A percentile compares a stretch with the other conserved stretches of the same genome.
Conservation (phyloP, 352 stramenopile species). For the Phytopythium helicoides region DNA sequence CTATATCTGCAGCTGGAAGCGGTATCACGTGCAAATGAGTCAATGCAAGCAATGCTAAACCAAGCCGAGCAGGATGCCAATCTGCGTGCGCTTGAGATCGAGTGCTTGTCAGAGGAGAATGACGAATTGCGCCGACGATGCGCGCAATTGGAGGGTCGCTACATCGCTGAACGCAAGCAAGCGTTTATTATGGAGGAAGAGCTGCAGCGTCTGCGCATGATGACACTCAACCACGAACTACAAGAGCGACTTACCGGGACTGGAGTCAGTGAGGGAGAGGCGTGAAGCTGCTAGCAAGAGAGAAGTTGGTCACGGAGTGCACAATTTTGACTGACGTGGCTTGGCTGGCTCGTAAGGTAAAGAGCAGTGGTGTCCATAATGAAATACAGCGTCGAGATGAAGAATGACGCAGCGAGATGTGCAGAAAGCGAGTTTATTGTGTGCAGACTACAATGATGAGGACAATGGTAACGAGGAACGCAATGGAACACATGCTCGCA, state of each 20-base stretch:
- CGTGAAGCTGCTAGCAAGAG: neutral
- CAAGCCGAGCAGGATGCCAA: slow-evolving; percentile 60
- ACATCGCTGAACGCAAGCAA: slow-evolving; percentile 67
- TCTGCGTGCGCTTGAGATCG: slow-evolving; percentile 62
- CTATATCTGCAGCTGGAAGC: slow-evolving; percentile 57
- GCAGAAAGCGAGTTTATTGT: slow-evolving; percentile 8
- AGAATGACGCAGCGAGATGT: neutral
- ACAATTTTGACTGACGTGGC: too few relatives aligned
- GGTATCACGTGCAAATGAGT: slow-evolving; percentile 59
- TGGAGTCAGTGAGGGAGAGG: neutral
- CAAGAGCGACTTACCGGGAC: slow-evolving; percentile 21
- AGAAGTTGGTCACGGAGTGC: neutral
- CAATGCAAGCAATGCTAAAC: slow-evolving; percentile 57
- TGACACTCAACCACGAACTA: slow-evolving; percentile 41
- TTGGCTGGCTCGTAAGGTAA: too few relatives aligned
- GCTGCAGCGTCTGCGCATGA: slow-evolving; percentile 49
- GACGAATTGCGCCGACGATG: slow-evolving; percentile 65
- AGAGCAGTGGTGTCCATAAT: too few relatives aligned
- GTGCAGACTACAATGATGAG: slow-evolving; percentile 68
- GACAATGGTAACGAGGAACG: slow-evolving; percentile 60
- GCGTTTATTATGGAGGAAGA: slow-evolving; percentile 64
- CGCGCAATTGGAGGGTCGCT: slow-evolving; percentile 56
- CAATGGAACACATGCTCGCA: slow-evolving; percentile 65
- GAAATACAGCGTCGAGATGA: slow-evolving; percentile 2
- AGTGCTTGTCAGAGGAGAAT: slow-evolving; percentile 78